A percentile compares a stretch with the other conserved stretches of the same genome.
These are phyloP conservation scores for Smittium culicis DNA, from an alignment of 371 early-diverging fungal genomes.

Conservation along the genomic window DNA sequence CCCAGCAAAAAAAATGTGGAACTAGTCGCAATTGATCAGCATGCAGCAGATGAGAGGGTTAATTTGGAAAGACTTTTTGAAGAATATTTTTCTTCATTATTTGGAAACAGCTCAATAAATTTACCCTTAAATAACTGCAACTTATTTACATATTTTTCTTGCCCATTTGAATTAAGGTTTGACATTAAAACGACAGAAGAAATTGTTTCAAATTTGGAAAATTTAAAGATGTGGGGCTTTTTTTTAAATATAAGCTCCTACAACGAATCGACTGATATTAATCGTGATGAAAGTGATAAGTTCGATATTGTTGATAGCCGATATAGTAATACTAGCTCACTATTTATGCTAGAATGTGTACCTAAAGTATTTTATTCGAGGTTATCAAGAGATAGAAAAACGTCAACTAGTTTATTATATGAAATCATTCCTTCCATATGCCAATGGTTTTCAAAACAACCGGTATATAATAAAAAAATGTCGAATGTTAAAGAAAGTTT, in stretches of 20 bases:
- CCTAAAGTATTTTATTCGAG: slow-evolving; percentile 1
- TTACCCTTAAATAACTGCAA: neutral
- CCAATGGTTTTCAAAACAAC: slow-evolving; percentile 1
- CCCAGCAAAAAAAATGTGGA: slow-evolving; percentile 11
- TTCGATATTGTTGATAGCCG: neutral
- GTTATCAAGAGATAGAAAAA: neutral
- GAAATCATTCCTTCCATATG: slow-evolving; percentile 6
- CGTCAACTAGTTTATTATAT: neutral
- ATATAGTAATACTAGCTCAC: neutral
- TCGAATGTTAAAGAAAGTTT: neutral
- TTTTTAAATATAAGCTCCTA: neutral
- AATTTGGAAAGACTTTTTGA: slow-evolving; percentile 51
- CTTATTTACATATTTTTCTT: neutral
- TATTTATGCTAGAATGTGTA: neutral
- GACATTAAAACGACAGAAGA: neutral
- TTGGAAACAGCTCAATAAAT: neutral
- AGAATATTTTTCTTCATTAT: slow-evolving; percentile 29
- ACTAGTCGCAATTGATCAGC: slow-evolving; percentile 60
- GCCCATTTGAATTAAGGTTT: neutral
- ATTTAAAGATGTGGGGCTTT: slow-evolving; percentile 8
- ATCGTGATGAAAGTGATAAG: neutral
- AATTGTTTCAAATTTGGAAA: neutral
- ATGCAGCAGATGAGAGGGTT: slow-evolving; percentile 74
- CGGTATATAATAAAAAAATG: neutral
- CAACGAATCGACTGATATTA: neutral